phyloP scores from a whole-genome alignment of 345 rosid species.

The Eutrema yunnanense region DNA sequence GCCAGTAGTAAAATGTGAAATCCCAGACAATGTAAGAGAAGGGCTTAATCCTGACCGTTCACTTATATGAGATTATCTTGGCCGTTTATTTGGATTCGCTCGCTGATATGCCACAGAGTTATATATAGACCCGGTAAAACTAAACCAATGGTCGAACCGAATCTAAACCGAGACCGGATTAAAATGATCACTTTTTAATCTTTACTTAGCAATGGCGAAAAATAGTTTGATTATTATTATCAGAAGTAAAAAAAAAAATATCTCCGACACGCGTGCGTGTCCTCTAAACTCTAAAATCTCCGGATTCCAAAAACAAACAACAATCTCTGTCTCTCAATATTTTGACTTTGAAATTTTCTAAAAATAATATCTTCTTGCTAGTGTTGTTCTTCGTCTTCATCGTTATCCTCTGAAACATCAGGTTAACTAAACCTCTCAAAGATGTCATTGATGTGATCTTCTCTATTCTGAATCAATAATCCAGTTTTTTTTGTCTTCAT shows the following conservation, averaged over 20 bases:
- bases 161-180: background rate
- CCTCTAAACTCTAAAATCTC: constrained; percentile 23
- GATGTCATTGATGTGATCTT: background rate
- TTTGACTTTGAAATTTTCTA: background rate
- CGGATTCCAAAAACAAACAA: background rate
- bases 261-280: constrained; percentile 20
- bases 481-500: background rate
- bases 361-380: constrained; percentile 11
- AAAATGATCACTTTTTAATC: background rate
- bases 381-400: constrained; percentile 27
- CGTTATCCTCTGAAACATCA: background rate
- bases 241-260: background rate
- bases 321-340: background rate
- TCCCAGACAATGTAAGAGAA: background rate
- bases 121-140: background rate
- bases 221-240: constrained; percentile 21
- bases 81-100: constrained; percentile 6
- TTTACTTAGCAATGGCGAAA: constrained; percentile 26
- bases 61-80: background rate
- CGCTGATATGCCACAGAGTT: background rate
- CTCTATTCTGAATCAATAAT: background rate
- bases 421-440: background rate
- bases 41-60: constrained; percentile 28
- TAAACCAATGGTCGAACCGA: background rate
- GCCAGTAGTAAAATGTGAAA: constrained; percentile 20